Conservation (phyloP, 768 basidiomycete genomes). For the Fibroporia radiculosa region DNA sequence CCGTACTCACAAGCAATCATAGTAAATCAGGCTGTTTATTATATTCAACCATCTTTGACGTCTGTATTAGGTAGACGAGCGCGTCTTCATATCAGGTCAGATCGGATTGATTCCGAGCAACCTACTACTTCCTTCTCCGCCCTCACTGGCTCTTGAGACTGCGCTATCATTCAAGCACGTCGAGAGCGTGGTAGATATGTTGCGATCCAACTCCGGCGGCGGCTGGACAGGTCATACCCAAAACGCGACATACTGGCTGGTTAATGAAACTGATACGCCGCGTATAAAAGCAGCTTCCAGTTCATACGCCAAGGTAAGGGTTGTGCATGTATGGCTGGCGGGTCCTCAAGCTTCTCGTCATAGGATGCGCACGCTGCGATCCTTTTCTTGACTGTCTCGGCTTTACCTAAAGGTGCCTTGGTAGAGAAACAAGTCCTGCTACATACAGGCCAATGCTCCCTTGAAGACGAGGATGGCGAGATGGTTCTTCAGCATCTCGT, state of each 20-base stretch:
- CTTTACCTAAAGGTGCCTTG: constrained; percentile 63
- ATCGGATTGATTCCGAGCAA: constrained; percentile 81
- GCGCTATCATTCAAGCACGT: constrained; percentile 80
- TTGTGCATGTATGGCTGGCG: not conserved
- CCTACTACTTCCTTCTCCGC: constrained; percentile 57
- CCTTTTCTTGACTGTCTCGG: constrained; percentile 54
- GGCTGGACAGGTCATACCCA: constrained; percentile 60
- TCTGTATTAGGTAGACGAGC: constrained; percentile 52
- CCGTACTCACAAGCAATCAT: constrained; percentile 93
- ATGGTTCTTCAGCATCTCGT: constrained; percentile 22
- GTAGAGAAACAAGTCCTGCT: constrained; percentile 71
- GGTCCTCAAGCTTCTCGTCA: not conserved
- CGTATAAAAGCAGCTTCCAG: constrained; percentile 35
- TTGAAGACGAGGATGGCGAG: constrained; percentile 43
- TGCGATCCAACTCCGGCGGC: constrained; percentile 46
- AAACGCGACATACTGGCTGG: constrained; percentile 69
- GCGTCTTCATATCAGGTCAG: constrained; percentile 89
- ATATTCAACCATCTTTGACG: not conserved
- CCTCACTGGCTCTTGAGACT: constrained; percentile 52
- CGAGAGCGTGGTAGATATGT: constrained; percentile 51
- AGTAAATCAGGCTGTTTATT: constrained; percentile 35
- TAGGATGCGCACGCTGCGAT: constrained; percentile 28
- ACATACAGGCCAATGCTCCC: constrained; percentile 55
- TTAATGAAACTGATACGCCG: constrained; percentile 28
- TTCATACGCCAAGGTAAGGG: constrained; percentile 17